Percentiles rank a stretch among this genome's conserved stretches.
Conservation (phyloP, 352 stramenopile species). For the Pythium sukuiense region DNA sequence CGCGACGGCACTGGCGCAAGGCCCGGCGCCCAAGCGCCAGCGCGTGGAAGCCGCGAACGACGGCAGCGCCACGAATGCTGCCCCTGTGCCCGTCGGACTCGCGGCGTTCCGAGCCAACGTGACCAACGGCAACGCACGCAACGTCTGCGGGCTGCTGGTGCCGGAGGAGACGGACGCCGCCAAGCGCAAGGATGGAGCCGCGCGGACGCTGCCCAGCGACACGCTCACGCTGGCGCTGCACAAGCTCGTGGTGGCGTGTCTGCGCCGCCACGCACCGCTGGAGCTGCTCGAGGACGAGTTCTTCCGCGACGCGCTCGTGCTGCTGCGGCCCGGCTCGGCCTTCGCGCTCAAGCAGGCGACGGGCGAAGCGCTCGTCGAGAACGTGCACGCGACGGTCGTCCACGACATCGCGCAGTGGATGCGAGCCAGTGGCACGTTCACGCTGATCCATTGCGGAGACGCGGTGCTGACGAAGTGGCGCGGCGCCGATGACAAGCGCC, state of each 20-base stretch:
- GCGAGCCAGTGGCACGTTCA: constrained; percentile 26
- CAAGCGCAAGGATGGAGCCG: neutral
- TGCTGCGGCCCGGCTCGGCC: constrained; percentile 27
- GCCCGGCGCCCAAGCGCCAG: constrained; percentile 5
- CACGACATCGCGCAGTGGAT: constrained; percentile 19
- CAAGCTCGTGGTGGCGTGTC: constrained; percentile 44
- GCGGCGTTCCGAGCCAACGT: constrained; percentile 4
- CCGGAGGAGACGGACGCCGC: neutral
- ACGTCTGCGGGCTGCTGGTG: neutral
- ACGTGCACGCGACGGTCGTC: constrained; percentile 21
- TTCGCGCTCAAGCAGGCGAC: constrained; percentile 18
- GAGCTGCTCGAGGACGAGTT: constrained; percentile 41
- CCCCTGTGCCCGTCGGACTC: neutral
- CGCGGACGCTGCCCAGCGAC: neutral
- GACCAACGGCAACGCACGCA: neutral
- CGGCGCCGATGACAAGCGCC: constrained; percentile 26
- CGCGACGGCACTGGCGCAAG: constrained; percentile 7
- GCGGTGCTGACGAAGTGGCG: constrained; percentile 20
- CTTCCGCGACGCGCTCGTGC: constrained; percentile 34
- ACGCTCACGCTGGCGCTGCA: constrained; percentile 27
- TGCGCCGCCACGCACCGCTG: constrained; percentile 37
- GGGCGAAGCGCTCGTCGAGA: constrained; percentile 25
- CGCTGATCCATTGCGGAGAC: constrained; percentile 27
- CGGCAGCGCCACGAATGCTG: neutral
- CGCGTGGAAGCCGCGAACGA: neutral